These are phyloP conservation scores for Dissophora ornata DNA, from an alignment of 192 early-diverging fungal genomes.

Conservation along the genomic window DNA sequence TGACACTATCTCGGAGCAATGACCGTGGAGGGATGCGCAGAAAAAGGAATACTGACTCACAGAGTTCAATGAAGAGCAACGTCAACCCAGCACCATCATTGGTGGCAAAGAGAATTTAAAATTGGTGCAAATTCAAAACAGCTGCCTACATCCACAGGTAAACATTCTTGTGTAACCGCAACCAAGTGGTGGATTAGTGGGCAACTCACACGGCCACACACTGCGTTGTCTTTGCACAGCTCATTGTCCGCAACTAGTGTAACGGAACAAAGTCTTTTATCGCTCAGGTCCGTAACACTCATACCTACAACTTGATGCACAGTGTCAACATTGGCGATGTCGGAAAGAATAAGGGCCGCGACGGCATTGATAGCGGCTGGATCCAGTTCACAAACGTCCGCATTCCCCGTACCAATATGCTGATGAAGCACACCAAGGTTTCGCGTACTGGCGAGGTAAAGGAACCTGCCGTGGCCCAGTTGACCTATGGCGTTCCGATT, in stretches of 20 bases:
- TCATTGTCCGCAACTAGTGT: conserved; percentile 79
- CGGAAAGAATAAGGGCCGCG: conserved; percentile 92
- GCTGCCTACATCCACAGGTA: no score
- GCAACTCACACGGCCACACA: conserved; percentile 88
- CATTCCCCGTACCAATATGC: conserved; percentile 88
- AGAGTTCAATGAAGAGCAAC: conserved; percentile 21
- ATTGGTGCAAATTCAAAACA: no score
- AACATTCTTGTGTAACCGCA: no score
- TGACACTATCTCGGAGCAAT: no score
- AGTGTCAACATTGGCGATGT: conserved; percentile 91
- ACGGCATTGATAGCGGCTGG: conserved; percentile 92
- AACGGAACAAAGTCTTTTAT: conserved; percentile 91
- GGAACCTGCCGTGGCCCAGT: conserved; percentile 81
- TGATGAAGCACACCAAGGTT: conserved; percentile 93
- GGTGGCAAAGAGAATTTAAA: conserved; percentile 11
- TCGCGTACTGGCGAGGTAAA: conserved; percentile 78
- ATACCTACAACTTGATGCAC: conserved; percentile 78
- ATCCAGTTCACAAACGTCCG: conserved; percentile 92
- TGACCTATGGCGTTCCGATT: conserved; percentile 88
- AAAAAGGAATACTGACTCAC: no score
- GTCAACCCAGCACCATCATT: conserved; percentile 15
- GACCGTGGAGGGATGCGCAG: no score
- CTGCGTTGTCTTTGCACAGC: conserved; percentile 83
- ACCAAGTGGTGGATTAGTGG: conserved; percentile 98
- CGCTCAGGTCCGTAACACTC: conserved; percentile 84